Evolutionary conservation across 441 rosid genomes (phyloP).

Genomic region (Corymbia calophylla): DNA sequence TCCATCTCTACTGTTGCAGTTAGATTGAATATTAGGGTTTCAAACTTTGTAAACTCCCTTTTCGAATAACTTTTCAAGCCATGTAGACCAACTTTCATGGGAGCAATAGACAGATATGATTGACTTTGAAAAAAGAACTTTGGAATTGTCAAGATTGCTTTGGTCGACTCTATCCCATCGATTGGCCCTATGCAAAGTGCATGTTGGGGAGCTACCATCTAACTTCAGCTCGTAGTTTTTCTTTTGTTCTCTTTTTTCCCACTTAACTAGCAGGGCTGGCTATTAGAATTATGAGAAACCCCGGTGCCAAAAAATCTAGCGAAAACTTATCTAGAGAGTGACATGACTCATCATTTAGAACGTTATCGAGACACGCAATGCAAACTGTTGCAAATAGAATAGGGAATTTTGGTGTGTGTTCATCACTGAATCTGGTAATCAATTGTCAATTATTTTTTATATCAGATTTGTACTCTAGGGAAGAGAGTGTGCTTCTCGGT

Average conservation of each 20-base stretch:
- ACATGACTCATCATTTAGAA: too few species aligned
- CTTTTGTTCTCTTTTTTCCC: not conserved
- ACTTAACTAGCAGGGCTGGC: not conserved
- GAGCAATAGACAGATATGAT: not conserved
- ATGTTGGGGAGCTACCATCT: not conserved
- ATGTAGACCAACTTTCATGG: not conserved
- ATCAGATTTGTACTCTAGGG: too few species aligned
- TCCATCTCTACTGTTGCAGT: not conserved
- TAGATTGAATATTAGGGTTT: not conserved
- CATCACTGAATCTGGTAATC: not conserved
- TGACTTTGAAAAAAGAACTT: not conserved
- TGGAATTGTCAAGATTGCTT: not conserved
- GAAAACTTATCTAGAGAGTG: not conserved
- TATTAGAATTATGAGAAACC: not conserved
- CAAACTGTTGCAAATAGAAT: fast-evolving
- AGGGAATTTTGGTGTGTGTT: too few species aligned
- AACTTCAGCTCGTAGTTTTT: not conserved
- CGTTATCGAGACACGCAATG: fast-evolving
- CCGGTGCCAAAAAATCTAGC: not conserved
- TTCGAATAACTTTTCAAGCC: not conserved
- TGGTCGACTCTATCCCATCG: not conserved
- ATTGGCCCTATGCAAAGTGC: not conserved
- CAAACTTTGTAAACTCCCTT: not conserved
- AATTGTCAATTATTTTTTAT: too few species aligned
- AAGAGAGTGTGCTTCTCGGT: not conserved